These are phyloP conservation scores for Candida ortonii DNA, from an alignment of 805 yeast genomes.

Conservation along the genomic window DNA sequence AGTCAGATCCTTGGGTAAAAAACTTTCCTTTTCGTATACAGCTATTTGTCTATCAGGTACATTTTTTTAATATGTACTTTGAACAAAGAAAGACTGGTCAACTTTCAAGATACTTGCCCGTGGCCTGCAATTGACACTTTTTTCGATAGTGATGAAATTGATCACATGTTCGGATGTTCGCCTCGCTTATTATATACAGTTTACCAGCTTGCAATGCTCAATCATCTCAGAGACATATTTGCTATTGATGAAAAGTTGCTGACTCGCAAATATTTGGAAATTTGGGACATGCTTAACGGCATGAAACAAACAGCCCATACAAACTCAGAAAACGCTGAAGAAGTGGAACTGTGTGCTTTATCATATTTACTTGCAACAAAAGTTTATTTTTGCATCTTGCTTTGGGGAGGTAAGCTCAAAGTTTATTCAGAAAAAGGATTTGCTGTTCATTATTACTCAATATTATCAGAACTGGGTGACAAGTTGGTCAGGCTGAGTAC, in stretches of 20 bases:
- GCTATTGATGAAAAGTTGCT: constrained; percentile 7
- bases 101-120: constrained; percentile 18
- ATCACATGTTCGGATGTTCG: constrained; percentile 34
- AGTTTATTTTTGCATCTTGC: constrained; percentile 16
- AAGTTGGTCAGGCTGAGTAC: constrained; percentile 12
- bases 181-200: constrained; percentile 26
- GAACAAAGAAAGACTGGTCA: constrained; percentile 14
- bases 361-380: constrained; percentile 23
- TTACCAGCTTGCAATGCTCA: constrained; percentile 20
- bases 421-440: constrained; percentile 11
- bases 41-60: constrained; percentile 30
- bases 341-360: constrained; percentile 20
- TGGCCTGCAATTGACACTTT: constrained; percentile 26
- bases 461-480: constrained; percentile 11
- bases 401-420: constrained; percentile 10
- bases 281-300: constrained; percentile 13
- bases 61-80: constrained; percentile 28
- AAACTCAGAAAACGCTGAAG: constrained; percentile 9
- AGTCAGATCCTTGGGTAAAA: constrained; percentile 12
- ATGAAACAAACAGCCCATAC: constrained; percentile 8
- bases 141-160: constrained; percentile 25
- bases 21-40: constrained; percentile 27
- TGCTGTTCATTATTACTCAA: constrained; percentile 3
- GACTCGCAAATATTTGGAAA: constrained; percentile 3
- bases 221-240: constrained; percentile 10